Conservation (phyloP, 345 rosid genomes). For the Kernera saxatilis region DNA sequence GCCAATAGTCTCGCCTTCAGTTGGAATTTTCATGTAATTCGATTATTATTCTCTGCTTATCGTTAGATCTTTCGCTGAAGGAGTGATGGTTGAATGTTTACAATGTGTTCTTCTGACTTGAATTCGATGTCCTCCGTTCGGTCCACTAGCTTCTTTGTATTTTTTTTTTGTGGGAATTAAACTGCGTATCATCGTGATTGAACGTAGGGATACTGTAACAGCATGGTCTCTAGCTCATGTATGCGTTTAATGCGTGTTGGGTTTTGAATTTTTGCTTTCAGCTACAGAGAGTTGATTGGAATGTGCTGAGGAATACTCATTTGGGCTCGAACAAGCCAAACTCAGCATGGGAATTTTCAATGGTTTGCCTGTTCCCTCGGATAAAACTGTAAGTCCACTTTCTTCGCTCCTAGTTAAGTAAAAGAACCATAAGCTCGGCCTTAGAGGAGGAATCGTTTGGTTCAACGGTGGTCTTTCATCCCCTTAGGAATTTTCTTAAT, state of each 20-base stretch:
- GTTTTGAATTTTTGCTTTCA: constrained; percentile 5
- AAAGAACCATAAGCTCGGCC: neutral
- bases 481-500: neutral
- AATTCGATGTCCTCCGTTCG: neutral
- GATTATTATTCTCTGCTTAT: neutral
- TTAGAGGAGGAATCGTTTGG: neutral
- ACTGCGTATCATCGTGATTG: neutral
- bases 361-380: constrained; percentile 85
- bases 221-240: neutral
- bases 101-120: constrained; percentile 9
- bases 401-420: neutral
- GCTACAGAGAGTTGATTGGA: constrained; percentile 18
- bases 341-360: constrained; percentile 73
- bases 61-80: constrained; percentile 16
- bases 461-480: neutral
- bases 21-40: constrained; percentile 5
- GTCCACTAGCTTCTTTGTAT: neutral
- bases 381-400: constrained; percentile 59
- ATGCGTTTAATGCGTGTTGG: constrained; percentile 5
- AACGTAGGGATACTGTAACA: neutral
- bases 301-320: constrained; percentile 22
- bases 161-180: neutral
- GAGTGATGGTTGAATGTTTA: constrained; percentile 16
- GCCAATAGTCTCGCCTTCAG: neutral
- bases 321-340: constrained; percentile 18